Evolutionary conservation across 768 basidiomycete genomes (phyloP), one percentile per base, ranked within the genome.

Genomic region (Coprinellus aureogranulatus): DNA sequence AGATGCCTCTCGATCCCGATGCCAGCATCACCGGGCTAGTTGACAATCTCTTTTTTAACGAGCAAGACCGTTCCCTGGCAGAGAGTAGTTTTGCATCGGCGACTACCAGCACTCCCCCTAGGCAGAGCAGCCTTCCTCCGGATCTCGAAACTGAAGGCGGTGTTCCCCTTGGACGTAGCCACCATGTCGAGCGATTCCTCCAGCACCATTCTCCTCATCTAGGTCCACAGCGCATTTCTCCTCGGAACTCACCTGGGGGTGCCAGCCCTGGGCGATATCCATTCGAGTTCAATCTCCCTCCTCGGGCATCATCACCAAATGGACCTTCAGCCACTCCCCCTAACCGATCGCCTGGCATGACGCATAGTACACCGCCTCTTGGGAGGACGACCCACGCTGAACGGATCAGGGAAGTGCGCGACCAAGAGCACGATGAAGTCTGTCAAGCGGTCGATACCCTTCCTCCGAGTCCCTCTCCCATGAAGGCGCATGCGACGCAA

Each of bases 1-100:
- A 70, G 49, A 67, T 77, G 42, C 64, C 66, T 8, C 64, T 77
- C 42, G 77, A 81, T 62, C 75, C 75, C 26, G 83, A 85, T 59
- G 73, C 81, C 55, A 88, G 85, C 65, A 84, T 89, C 61, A 84
- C 83, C 10, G 84, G 86, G n/a, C 77, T 88, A 27, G 87, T 89
- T 20, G 83, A 89, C 45, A 81, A 87, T 54, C 85, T 89, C 77
- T 77, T 89, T 57, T 78, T 81, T 52, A 72, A 73, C 46, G 74
- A 72, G 14, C 73, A 68, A 49, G 68, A 68, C n/a, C 62, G 65
- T 4, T 59, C 63, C 31, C 59, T 65, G 28, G 61, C 58, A 22
- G 66, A 68, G 34, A 53, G 53, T 8, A 63, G 67, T 41, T 57
- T 64, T 48, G 61, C 61, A 20, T 63, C 68, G 14, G 64, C 57